Evolutionary conservation across 2,329 filamentous ascomycete species (phyloP).

Genomic region (Dactylellina leptospora): DNA sequence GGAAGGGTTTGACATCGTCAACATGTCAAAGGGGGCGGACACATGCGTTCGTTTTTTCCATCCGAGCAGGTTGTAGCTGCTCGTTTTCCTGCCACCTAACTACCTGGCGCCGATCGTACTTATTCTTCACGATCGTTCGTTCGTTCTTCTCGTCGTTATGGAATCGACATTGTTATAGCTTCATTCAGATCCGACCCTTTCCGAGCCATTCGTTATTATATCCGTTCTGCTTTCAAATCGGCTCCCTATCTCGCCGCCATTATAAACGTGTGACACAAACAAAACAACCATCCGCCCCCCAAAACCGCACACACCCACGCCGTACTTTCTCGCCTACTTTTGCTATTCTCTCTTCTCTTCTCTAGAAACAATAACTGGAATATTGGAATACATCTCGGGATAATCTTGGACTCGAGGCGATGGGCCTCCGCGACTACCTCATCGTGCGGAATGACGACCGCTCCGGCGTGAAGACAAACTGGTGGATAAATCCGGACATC

Average conservation of each 20-base stretch:
- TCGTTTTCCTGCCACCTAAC: neutral
- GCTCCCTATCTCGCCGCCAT: neutral
- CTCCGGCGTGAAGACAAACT: constrained; percentile 51
- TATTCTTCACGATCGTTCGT: too few species aligned
- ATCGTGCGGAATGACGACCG: constrained; percentile 48
- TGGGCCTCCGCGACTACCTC: constrained; percentile 47
- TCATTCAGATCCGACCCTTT: neutral
- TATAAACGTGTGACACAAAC: neutral
- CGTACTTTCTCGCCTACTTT: neutral
- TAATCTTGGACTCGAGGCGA: constrained; percentile 10
- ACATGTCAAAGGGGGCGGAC: neutral
- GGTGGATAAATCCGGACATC: constrained; percentile 53
- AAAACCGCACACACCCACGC: neutral
- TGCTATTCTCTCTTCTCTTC: neutral
- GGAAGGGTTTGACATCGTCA: neutral
- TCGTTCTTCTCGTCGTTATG: too few species aligned
- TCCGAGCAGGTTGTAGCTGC: constrained; percentile 18
- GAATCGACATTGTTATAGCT: neutral
- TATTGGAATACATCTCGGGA: neutral
- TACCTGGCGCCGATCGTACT: too few species aligned
- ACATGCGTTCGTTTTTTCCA: neutral
- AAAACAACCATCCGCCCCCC: neutral
- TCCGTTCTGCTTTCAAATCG: neutral
- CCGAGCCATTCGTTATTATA: too few species aligned
- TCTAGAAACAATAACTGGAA: neutral